Conservation (phyloP, 1,284 basidiomycete genomes). For the Tilletia setariae region DNA sequence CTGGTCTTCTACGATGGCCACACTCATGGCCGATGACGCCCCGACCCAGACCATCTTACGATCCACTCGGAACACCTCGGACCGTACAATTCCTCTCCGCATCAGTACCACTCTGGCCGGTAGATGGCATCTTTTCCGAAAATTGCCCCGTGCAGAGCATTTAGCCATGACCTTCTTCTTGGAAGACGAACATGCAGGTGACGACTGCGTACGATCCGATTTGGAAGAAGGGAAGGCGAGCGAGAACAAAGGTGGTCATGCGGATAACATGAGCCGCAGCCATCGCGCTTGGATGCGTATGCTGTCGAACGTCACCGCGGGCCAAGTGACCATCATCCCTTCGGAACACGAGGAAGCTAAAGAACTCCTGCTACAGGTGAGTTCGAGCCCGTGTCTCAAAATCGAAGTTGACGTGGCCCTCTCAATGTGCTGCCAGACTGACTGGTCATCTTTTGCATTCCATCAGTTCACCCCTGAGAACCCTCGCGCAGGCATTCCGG, state of each 20-base stretch:
- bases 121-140: conserved; percentile 47
- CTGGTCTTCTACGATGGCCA: conserved; percentile 31
- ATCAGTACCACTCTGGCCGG: conserved; percentile 46
- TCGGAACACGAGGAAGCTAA: conserved; percentile 33
- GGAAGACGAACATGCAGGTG: conserved; percentile 16
- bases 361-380: conserved; percentile 28
- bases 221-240: neutral
- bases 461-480: conserved; percentile 32
- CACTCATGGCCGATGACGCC: conserved; percentile 28
- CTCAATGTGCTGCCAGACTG: neutral
- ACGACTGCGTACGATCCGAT: conserved; percentile 4
- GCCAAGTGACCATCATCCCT: conserved; percentile 35
- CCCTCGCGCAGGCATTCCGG: conserved; percentile 22
- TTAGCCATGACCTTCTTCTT: conserved; percentile 50
- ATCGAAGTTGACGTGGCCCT: too few relatives aligned
- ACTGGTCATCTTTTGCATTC: neutral
- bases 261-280: neutral
- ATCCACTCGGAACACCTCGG: conserved; percentile 29
- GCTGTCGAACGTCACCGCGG: conserved; percentile 34
- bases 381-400: neutral
- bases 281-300: conserved; percentile 34
- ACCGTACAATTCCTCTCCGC: conserved; percentile 35
- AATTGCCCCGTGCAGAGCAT: conserved; percentile 47
- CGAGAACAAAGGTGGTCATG: neutral
- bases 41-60: conserved; percentile 35